Percentiles rank a stretch among this genome's conserved stretches.
These are phyloP conservation scores for Cyclocybe cylindracea DNA, from an alignment of 768 basidiomycete species.

Conservation along the genomic window DNA sequence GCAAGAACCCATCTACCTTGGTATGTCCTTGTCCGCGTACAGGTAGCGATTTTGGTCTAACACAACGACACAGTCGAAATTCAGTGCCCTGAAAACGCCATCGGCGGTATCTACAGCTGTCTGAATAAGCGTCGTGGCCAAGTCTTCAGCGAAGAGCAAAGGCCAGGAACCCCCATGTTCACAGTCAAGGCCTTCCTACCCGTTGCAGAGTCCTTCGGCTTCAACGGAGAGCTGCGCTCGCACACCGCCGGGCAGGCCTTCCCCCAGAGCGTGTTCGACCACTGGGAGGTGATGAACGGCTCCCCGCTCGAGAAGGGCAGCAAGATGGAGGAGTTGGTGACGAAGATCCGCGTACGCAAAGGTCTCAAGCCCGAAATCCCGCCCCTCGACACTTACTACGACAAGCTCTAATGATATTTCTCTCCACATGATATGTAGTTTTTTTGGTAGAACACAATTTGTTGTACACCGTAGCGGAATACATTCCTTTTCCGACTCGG, in stretches of 20 bases:
- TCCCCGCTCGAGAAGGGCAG: conserved; percentile 86
- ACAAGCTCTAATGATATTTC: conserved; percentile 68
- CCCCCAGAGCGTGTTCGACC: conserved; percentile 94
- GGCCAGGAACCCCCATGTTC: conserved; percentile 98
- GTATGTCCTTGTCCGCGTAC: conserved; percentile 37
- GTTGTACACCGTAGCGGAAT: conserved; percentile 21
- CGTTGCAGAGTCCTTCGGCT: conserved; percentile 92
- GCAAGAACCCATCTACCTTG: conserved; percentile 96
- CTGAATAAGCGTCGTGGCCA: conserved; percentile 98
- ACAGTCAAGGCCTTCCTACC: conserved; percentile 97
- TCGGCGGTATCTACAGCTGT: conserved; percentile 94
- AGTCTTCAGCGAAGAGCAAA: conserved; percentile 97
- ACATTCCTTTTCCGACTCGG: conserved; percentile 12
- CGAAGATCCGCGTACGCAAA: conserved; percentile 84
- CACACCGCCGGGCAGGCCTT: conserved; percentile 97
- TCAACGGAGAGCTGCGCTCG: conserved; percentile 94
- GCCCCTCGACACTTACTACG: conserved; percentile 86
- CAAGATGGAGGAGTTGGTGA: conserved; percentile 87
- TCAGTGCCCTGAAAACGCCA: conserved; percentile 95
- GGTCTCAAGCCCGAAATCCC: conserved; percentile 97
- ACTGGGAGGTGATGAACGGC: conserved; percentile 86
- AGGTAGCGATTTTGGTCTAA: not conserved
- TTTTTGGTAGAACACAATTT: conserved; percentile 1
- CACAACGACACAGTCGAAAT: conserved; percentile 72
- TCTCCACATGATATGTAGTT: no score